phyloP scores from a whole-genome alignment of 768 basidiomycete species.

The Gautieria morchelliformis region DNA sequence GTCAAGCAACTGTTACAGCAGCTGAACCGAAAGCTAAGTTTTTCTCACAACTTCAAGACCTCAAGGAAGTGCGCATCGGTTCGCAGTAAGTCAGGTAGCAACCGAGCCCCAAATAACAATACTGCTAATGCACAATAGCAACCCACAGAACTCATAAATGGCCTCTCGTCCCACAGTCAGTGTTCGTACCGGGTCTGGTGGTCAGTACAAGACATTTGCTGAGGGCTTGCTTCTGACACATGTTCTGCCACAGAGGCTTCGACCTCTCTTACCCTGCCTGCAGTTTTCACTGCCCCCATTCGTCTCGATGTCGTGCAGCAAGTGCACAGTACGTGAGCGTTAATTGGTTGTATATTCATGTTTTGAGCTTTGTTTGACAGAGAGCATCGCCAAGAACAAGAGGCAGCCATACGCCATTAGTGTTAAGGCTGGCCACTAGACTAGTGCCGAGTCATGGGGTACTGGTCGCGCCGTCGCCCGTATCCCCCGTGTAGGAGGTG shows the following conservation, averaged over 20 bases:
- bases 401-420: constrained; percentile 95
- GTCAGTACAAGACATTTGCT: constrained; percentile 27
- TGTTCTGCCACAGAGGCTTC: constrained; percentile 54
- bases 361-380: constrained; percentile 31
- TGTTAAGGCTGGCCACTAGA: constrained; percentile 98
- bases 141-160: constrained; percentile 34
- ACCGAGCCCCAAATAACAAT: not conserved
- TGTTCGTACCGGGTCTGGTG: constrained; percentile 70
- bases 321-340: constrained; percentile 85
- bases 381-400: constrained; percentile 97
- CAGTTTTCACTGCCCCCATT: constrained; percentile 96
- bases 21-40: not conserved
- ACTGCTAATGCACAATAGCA: not conserved
- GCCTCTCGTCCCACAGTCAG: constrained; percentile 89
- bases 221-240: not conserved
- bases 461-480: constrained; percentile 99
- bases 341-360: constrained; percentile 12
- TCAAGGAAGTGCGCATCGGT: not conserved
- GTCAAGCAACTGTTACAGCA: constrained; percentile 1
- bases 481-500: constrained; percentile 99
- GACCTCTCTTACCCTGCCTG: constrained; percentile 83
- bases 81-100: too few species aligned
- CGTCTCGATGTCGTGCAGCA: constrained; percentile 96
- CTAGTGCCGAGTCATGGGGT: constrained; percentile 98
- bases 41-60: constrained; percentile 1